phyloP scores from a whole-genome alignment of 768 basidiomycete species.

The Lactarius pseudohatsudake region DNA sequence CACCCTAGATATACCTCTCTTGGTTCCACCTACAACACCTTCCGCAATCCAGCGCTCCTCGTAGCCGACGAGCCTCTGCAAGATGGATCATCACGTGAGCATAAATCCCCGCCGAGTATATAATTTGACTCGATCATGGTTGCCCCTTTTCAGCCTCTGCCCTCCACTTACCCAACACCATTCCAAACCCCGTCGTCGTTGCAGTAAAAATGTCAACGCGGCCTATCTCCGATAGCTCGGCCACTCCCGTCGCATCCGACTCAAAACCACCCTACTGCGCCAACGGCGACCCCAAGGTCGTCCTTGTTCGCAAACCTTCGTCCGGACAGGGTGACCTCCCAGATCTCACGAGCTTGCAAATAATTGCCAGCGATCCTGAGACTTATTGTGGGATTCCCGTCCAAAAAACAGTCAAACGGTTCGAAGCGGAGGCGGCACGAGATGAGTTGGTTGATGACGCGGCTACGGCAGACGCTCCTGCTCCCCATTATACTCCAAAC shows the following conservation, averaged over 20 bases:
- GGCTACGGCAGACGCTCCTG: neutral
- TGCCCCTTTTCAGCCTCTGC: conserved; percentile 8
- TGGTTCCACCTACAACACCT: conserved; percentile 93
- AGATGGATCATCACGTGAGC: conserved; percentile 29
- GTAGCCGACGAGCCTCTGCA: conserved; percentile 30
- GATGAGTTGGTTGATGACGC: neutral
- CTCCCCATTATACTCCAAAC: conserved; percentile 19
- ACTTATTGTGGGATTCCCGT: conserved; percentile 16
- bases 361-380: conserved; percentile 5
- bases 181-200: neutral
- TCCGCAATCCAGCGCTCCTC: conserved; percentile 82
- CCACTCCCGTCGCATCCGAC: neutral
- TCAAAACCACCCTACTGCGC: neutral
- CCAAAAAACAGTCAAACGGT: neutral
- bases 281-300: neutral
- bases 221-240: neutral
- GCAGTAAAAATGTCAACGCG: conserved; percentile 16
- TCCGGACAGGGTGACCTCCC: conserved; percentile 11
- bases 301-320: neutral
- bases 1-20: conserved; percentile 87
- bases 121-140: neutral
- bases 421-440: neutral
- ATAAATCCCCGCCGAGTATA: neutral
- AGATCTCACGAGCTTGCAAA: conserved; percentile 14
- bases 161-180: neutral